phyloP scores from a whole-genome alignment of 441 rosid genomes.

The Breynia disticha region DNA sequence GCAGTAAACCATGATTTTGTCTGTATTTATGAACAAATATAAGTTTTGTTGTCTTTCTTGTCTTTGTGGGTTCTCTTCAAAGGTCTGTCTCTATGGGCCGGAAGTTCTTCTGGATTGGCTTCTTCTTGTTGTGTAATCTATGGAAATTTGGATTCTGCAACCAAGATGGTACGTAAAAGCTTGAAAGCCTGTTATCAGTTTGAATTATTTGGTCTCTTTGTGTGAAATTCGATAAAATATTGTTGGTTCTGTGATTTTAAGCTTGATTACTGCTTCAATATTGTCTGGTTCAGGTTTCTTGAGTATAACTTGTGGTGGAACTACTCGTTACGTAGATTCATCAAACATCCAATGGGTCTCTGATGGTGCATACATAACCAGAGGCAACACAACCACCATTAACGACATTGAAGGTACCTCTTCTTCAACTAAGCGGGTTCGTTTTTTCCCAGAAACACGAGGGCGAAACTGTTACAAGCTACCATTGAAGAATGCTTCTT shows the following conservation, averaged over 20 bases:
- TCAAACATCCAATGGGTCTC: slow-evolving; percentile 60
- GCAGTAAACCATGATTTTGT: neutral
- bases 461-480: slow-evolving; percentile 49
- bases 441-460: slow-evolving; percentile 50
- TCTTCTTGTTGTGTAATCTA: slow-evolving; percentile 29
- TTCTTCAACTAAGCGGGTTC: slow-evolving; percentile 28
- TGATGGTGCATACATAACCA: slow-evolving; percentile 39
- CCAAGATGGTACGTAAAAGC: slow-evolving; percentile 43
- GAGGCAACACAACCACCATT: slow-evolving; percentile 46
- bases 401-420: slow-evolving; percentile 28
- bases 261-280: neutral
- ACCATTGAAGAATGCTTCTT: slow-evolving; percentile 42
- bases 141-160: slow-evolving; percentile 36
- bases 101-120: slow-evolving; percentile 31
- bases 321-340: slow-evolving; percentile 32
- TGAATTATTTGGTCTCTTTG: slow-evolving; percentile 2
- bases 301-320: slow-evolving; percentile 77
- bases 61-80: neutral
- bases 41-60: slow-evolving; percentile 4
- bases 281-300: slow-evolving; percentile 53
- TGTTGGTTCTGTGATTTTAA: neutral
- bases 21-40: slow-evolving; percentile 6
- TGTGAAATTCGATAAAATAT: neutral
- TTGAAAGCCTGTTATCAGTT: neutral
- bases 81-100: slow-evolving; percentile 28